Base-by-base conservation (phyloP, 2,329 filamentous ascomycete species). In the Calonectria montana region DNA sequence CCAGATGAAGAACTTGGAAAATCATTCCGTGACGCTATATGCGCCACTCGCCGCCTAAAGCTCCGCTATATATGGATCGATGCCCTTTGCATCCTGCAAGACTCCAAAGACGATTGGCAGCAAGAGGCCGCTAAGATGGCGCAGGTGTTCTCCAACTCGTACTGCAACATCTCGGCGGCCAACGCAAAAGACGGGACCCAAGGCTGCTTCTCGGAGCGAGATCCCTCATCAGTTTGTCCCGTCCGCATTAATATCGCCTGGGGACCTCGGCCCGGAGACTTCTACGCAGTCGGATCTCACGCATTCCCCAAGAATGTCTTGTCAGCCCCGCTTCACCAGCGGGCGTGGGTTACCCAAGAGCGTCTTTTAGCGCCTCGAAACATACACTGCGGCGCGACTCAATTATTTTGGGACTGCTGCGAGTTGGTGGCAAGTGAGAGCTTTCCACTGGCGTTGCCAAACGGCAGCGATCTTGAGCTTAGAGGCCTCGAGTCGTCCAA, bases 1-100 rank as follows among this genome's bases (percentile, higher is more conserved):
- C 55, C 69, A 3, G 29, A 39, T 3, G 59, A 47, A 7, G 21
- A 29, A 5, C 64, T 71, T 7, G 50, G 23, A 5, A 29, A 50
- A 25, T 35, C 67, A 4, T 72, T 72, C 15, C 29, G 13, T 13
- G 70, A 72, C 43, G 41, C 61, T 5, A 29, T 69, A 21, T 48
- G n/a, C 27, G 43, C 65, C 16, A 47, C 43, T 13, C 47, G 37
- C 9, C 47, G 55, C 10, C 69, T 71, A 4, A 65, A 43, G 2
- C 31, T 71, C 4, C 16, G 62, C 18, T 65, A 71, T 16, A 6
- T 71, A 4, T 71, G 69, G 69, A 71, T 71, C 21, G 69, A 71
- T 15, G 53, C 63, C 15, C 39, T 71, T 2, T 71, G 69, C 37
- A 71, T 71, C 16, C 48, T 71, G 15, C 69, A 71, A 23, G 69